Conservation (phyloP, 306 rosid species). For the Cajanus cajan region DNA sequence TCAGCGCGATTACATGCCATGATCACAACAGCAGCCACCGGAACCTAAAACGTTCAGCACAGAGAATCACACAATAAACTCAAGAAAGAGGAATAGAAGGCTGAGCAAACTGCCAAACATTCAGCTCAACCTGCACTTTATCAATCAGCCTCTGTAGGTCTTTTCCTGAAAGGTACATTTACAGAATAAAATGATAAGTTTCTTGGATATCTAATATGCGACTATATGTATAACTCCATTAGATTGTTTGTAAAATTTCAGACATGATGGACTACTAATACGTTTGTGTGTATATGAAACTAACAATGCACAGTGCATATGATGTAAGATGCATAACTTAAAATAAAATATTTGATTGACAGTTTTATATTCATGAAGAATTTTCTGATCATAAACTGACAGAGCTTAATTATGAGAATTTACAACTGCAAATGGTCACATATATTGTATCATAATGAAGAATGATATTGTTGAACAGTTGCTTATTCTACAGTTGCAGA, state of each 20-base stretch:
- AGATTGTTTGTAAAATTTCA: constrained; percentile 21
- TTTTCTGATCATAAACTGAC: neutral
- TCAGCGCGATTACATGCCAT: constrained; percentile 99
- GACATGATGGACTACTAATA: constrained; percentile 11
- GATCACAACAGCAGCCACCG: constrained; percentile 97
- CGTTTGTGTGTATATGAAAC: neutral
- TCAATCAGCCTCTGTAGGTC: constrained; percentile 59
- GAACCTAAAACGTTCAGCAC: constrained; percentile 57
- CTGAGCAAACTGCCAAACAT: constrained; percentile 23
- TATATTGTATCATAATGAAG: neutral
- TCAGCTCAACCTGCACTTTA: constrained; percentile 65
- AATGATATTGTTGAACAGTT: neutral
- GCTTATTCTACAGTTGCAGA: neutral
- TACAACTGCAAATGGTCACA: neutral
- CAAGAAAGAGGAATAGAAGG: constrained; percentile 27
- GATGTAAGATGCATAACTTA: neutral
- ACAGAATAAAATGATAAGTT: constrained; percentile 34
- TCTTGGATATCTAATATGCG: constrained; percentile 22
- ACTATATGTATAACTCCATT: constrained; percentile 11
- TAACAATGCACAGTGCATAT: neutral
- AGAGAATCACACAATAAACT: constrained; percentile 33
- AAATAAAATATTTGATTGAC: neutral
- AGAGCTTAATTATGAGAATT: neutral
- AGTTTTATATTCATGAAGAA: neutral
- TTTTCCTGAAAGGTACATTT: constrained; percentile 65